These are phyloP conservation scores for Cladosporium sp. DNA, from an alignment of 2,329 filamentous ascomycete genomes.

Conservation along the genomic window DNA sequence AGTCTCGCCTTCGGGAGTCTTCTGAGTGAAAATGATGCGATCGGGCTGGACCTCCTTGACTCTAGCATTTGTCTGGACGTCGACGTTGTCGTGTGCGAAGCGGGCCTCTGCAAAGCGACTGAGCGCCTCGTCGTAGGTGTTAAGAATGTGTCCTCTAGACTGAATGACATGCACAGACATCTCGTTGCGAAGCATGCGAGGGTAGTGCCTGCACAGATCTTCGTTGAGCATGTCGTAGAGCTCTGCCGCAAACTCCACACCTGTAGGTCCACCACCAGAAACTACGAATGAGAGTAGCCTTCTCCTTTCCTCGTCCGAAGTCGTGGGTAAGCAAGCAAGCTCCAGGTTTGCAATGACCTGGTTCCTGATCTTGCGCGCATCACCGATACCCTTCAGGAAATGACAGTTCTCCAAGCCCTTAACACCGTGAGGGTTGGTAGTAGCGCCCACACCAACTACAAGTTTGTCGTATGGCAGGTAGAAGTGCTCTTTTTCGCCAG, in stretches of 20 bases:
- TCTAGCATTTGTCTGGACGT: constrained; percentile 86
- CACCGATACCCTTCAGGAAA: constrained; percentile 92
- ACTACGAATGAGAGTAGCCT: constrained; percentile 93
- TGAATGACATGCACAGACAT: constrained; percentile 98
- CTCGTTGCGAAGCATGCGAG: constrained; percentile 87
- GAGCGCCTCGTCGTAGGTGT: constrained; percentile 94
- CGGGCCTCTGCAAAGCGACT: constrained; percentile 88
- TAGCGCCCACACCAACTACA: constrained; percentile 84
- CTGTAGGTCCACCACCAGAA: constrained; percentile 90
- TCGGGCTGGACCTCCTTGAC: constrained; percentile 84
- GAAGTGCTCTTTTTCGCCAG: constrained; percentile 73
- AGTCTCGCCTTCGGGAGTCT: constrained; percentile 64
- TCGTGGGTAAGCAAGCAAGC: constrained; percentile 86
- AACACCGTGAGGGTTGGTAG: constrained; percentile 92
- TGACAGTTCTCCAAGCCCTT: constrained; percentile 90
- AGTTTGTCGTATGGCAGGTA: constrained; percentile 98
- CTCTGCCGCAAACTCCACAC: constrained; percentile 96
- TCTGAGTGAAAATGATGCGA: constrained; percentile 85
- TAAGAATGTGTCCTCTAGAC: constrained; percentile 88
- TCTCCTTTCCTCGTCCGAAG: constrained; percentile 77
- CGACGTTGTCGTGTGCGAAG: constrained; percentile 85
- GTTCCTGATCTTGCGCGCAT: constrained; percentile 86
- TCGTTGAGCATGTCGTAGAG: constrained; percentile 95
- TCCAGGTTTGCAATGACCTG: constrained; percentile 86
- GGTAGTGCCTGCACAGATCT: constrained; percentile 78